A percentile compares a stretch with the other conserved stretches of the same genome.
These are phyloP conservation scores for Kingdonia uniflora DNA, from an alignment of 164 flowering plant genomes.

Conservation along the genomic window DNA sequence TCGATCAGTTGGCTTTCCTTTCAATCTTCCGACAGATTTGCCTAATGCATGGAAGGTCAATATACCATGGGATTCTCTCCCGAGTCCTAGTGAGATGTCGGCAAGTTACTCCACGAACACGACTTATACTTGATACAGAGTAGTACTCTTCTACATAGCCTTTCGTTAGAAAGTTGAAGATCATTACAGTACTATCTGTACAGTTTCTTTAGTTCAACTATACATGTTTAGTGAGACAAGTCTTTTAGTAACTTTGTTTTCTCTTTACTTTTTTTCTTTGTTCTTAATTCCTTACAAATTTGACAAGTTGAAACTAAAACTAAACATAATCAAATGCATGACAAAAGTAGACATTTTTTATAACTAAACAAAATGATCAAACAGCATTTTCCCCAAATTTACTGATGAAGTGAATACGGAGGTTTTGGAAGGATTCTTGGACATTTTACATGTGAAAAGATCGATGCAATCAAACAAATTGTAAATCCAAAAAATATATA, in stretches of 20 bases:
- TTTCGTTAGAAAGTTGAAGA: constrained; percentile 11
- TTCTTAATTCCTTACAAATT: too few relatives aligned
- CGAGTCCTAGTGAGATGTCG: constrained; percentile 66
- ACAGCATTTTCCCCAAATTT: background rate
- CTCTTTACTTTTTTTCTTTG: too few relatives aligned
- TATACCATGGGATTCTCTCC: constrained; percentile 62
- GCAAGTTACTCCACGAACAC: constrained; percentile 50
- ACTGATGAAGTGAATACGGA: constrained; percentile 1
- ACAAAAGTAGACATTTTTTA: too few relatives aligned
- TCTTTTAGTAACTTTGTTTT: too few relatives aligned
- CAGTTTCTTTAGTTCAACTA: constrained; percentile 11
- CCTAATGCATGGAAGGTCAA: constrained; percentile 38
- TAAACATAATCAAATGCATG: too few relatives aligned
- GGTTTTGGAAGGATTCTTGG: constrained; percentile 5
- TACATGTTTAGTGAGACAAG: background rate
- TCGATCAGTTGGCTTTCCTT: constrained; percentile 46
- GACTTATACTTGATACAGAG: constrained; percentile 29
- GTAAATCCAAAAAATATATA: too few relatives aligned
- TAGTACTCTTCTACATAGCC: constrained; percentile 5
- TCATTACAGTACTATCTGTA: constrained; percentile 16
- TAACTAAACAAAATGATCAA: background rate
- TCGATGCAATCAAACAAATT: background rate
- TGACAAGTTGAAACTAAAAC: too few relatives aligned
- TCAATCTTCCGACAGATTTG: constrained; percentile 31
- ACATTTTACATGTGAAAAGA: constrained; percentile 1